Evolutionary conservation across 805 yeast species (phyloP), one percentile per base, ranked within the genome.

Genomic region (Candida railenensis): DNA sequence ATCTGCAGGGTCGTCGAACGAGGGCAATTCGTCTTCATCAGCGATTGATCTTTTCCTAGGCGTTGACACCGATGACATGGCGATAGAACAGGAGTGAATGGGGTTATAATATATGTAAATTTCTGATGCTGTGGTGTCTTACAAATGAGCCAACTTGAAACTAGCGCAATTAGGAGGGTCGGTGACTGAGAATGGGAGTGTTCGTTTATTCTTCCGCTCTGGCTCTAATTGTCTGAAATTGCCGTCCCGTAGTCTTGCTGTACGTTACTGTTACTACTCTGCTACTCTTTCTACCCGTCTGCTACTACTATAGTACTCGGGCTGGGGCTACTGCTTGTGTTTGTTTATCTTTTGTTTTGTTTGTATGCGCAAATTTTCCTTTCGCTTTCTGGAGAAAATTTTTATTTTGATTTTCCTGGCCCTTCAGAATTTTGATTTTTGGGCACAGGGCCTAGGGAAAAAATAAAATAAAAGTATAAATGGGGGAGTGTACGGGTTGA

Each of bases 1-100:
- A 40, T 86, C 89, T 36, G 72, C 73, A 2, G 82, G 81, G 59
- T 82, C 85, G 30, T 80, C 82, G 49, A 78, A 78, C 12, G 56
- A 46, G 19, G 74, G 71, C n/a, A 59, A 54, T 15, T 64, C 71
- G 19, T 53, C 56, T 16, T 57, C 60, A 15, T 50, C 55, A n/a
- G 45, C 45, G 25, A 30, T 18, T 11, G 37, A 40, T 12, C 43
- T 33, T 32, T 42, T 42, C 16, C 40, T 58, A 4, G 71, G 68
- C 7, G 70, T 61, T 14, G 70, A 51, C 16, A 56, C 52, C 30
- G 55, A 47, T 22, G 67, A 62, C 66, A 62, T 62, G 14, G 43
- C 34, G 48, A 42, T 16, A 40, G 37, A n/a, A n/a, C n/a, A n/a
- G n/a, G n/a, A n/a, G n/a, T n/a, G n/a, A n/a, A n/a, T n/a, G n/a